Conservation (phyloP, 306 rosid genomes). For the Sechiopsis laciniata region DNA sequence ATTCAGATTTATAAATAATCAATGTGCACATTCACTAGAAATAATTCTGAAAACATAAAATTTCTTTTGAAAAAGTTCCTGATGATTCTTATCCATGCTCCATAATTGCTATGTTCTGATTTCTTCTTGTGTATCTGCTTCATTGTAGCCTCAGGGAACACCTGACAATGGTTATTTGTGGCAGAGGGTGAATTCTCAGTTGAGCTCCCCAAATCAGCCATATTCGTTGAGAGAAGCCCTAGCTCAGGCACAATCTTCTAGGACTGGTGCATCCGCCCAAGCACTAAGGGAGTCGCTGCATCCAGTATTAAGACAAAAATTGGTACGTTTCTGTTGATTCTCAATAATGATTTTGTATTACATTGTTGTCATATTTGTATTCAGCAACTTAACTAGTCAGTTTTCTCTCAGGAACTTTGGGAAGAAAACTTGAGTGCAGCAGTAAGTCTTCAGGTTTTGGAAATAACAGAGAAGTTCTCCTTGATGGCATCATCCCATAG, state of each 20-base stretch:
- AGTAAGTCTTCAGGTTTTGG: conserved; percentile 91
- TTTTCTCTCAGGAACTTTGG: conserved; percentile 81
- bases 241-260: conserved; percentile 97
- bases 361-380: background rate
- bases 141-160: conserved; percentile 88
- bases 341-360: background rate
- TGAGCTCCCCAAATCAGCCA: conserved; percentile 97
- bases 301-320: conserved; percentile 90
- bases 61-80: no score
- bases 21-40: background rate
- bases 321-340: conserved; percentile 42
- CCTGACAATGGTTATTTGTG: conserved; percentile 86
- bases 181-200: conserved; percentile 96
- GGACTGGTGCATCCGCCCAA: conserved; percentile 98
- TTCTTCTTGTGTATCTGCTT: conserved; percentile 20
- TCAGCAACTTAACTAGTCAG: conserved; percentile 4
- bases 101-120: background rate
- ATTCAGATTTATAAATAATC: background rate
- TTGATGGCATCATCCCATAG: conserved; percentile 68
- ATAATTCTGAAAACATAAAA: background rate
- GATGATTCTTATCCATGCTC: conserved; percentile 11
- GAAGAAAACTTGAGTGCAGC: conserved; percentile 97
- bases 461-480: conserved; percentile 77
- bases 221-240: conserved; percentile 98
- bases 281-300: conserved; percentile 96